Conservation (phyloP, 768 basidiomycete species). For the Rhizopogon vesiculosus region DNA sequence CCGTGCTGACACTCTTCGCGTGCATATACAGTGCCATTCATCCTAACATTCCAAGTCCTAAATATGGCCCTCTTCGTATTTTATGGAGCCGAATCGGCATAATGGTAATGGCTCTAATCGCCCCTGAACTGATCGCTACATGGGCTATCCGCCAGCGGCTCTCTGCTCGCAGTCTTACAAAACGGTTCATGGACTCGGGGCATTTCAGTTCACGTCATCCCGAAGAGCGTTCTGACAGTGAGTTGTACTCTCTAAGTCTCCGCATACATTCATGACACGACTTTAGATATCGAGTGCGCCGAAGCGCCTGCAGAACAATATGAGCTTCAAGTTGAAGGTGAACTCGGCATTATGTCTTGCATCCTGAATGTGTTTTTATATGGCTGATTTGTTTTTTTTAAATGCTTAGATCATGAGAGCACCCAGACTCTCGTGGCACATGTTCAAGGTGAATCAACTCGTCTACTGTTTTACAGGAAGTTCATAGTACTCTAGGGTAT, state of each 20-base stretch:
- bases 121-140: constrained; percentile 17
- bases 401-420: background rate
- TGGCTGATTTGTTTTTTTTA: background rate
- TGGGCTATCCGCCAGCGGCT: constrained; percentile 18
- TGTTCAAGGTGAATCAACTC: background rate
- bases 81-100: constrained; percentile 1
- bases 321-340: background rate
- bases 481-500: background rate
- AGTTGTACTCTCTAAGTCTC: background rate
- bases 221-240: background rate
- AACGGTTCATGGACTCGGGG: background rate
- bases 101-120: constrained; percentile 14
- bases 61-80: background rate
- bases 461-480: background rate
- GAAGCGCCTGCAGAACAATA: background rate
- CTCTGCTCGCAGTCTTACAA: background rate
- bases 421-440: background rate
- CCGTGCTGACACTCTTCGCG: constrained; percentile 16
- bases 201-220: background rate
- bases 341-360: background rate
- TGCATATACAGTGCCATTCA: constrained; percentile 23
- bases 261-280: background rate
- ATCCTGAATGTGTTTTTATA: background rate
- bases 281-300: background rate
- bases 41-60: constrained; percentile 17